phyloP scores from a whole-genome alignment of 176 grass and related monocot genomes.

The Saccharum spontaneum region DNA sequence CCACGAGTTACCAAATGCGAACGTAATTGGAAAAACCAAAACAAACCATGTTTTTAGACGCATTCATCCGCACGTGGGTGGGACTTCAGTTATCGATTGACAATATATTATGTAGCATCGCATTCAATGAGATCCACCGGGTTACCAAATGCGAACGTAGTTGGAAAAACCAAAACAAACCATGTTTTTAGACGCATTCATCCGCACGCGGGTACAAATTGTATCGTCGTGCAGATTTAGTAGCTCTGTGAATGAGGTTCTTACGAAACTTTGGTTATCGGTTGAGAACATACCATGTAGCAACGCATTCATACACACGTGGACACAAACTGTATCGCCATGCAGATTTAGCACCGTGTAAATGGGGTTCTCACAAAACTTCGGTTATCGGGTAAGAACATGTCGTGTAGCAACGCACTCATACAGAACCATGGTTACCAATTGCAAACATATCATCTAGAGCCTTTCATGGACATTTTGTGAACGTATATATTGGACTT shows the following conservation, averaged over 20 bases:
- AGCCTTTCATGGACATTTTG: background rate
- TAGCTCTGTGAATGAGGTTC: too few relatives aligned
- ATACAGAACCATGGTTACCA: background rate
- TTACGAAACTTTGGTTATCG: too few relatives aligned
- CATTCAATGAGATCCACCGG: background rate
- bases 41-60: background rate
- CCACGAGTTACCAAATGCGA: background rate
- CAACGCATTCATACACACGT: background rate
- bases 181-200: background rate
- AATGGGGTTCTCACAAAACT: background rate
- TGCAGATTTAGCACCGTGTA: background rate
- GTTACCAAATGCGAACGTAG: background rate
- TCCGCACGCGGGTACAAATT: background rate
- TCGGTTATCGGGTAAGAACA: background rate
- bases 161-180: background rate
- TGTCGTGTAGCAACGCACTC: background rate
- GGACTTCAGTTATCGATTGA: background rate
- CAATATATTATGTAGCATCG: background rate
- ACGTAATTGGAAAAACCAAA: background rate
- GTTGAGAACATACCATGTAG: accelerated
- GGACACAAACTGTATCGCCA: background rate
- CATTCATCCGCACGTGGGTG: background rate
- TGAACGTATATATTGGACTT: background rate
- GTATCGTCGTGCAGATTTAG: too few relatives aligned
- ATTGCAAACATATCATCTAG: background rate